Base-by-base conservation (phyloP, 768 basidiomycete genomes). In the Rhizopogon salebrosus region DNA sequence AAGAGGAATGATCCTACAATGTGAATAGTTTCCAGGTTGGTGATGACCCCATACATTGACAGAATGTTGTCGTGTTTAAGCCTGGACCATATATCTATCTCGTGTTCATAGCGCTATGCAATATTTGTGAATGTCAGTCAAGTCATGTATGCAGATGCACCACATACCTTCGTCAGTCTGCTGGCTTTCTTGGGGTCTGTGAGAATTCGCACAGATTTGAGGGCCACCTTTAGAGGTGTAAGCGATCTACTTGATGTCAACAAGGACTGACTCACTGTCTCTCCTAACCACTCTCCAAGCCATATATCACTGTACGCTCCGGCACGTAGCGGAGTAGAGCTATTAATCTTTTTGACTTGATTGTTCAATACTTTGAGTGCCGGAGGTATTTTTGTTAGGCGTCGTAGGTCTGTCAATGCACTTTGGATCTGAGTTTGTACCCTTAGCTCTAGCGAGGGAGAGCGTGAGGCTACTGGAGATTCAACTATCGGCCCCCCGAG, bases 291-390 rank as follows among this genome's bases (percentile, higher is more conserved):
- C 27, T 59, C 67, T 16, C 82, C 83, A 52, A 73, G 61, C 67
- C 72, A 83, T 37, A 84, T 72, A 49, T 82, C 76, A 59, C 79
- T 81, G 54, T 79, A 79, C 20, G 70, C 70, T 24, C 83, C 82
- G 41, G 77, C 77, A 14, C 76, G 76, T 38, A 78, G 61, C 6
- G 80, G 62, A n/a, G 68, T 49, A 14, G 76, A 73, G 10, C 70
- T 60, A 0, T 49, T 50, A 3, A 41, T n/a, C 51, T 69, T 75
- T 42, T 60, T 68, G 3, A 83, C 71, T 62, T 84, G 82, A 24
- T 78, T 77, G 36, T 83, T 70, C 38, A 84, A 60, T n/a, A 72
- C 59, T 42, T 77, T 80, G 31, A 83, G 71, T 6, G 74, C 70
- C 1, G 83, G 83, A 13, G 75, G 76, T 35, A 82, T 75, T 3